Evolutionary conservation across 2,329 filamentous ascomycete species (phyloP).

Genomic region (Epichloe hybrida): DNA sequence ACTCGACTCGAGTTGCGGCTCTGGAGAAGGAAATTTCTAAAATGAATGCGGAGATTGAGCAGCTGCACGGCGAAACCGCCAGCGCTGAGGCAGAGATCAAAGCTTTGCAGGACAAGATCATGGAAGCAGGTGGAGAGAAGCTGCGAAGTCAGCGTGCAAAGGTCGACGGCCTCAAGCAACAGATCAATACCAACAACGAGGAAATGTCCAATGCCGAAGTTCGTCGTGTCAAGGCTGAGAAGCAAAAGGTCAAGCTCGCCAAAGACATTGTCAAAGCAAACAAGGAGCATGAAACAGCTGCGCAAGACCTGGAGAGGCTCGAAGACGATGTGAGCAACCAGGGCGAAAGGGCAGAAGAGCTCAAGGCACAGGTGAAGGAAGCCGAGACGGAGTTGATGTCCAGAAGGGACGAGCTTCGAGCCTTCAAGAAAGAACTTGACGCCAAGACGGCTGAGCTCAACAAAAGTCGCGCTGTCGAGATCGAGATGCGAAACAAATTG

Average conservation of each 20-base stretch:
- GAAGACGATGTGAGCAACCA: constrained; percentile 70
- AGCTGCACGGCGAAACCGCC: constrained; percentile 70
- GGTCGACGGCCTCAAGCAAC: constrained; percentile 77
- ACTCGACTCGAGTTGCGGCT: constrained; percentile 57
- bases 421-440: constrained; percentile 75
- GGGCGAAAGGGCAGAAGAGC: constrained; percentile 57
- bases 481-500: constrained; percentile 96
- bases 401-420: constrained; percentile 68
- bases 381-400: constrained; percentile 64
- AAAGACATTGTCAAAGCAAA: constrained; percentile 69
- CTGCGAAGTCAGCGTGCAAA: constrained; percentile 80
- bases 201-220: constrained; percentile 79
- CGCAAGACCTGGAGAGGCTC: constrained; percentile 61
- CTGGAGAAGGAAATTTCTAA: constrained; percentile 67
- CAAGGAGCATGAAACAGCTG: constrained; percentile 62
- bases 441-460: constrained; percentile 78
- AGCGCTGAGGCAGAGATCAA: constrained; percentile 91
- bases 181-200: constrained; percentile 69
- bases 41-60: constrained; percentile 65
- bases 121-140: constrained; percentile 93
- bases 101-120: constrained; percentile 86
- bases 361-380: constrained; percentile 62
- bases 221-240: constrained; percentile 82
- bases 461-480: constrained; percentile 75
- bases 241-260: constrained; percentile 71